These are phyloP conservation scores for Nakazawaea pomicola DNA, from an alignment of 805 yeast genomes.

Conservation along the genomic window DNA sequence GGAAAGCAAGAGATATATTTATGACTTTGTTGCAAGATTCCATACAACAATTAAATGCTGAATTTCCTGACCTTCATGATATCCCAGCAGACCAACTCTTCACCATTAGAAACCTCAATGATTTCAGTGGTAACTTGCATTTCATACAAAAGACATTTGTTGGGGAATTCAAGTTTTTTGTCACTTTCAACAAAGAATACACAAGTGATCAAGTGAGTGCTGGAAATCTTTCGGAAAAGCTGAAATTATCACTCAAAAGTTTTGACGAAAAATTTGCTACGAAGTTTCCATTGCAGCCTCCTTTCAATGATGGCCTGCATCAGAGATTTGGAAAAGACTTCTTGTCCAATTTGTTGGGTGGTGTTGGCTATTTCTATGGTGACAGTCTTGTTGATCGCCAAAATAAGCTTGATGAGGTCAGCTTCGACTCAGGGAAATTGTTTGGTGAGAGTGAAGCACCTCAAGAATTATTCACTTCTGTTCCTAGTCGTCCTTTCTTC, in stretches of 20 bases:
- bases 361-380: slow-evolving; percentile 85
- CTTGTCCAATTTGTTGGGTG: slow-evolving; percentile 81
- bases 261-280: slow-evolving; percentile 50
- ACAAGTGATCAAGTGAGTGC: slow-evolving; percentile 35
- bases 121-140: slow-evolving; percentile 73
- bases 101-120: slow-evolving; percentile 51
- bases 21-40: slow-evolving; percentile 67
- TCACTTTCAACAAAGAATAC: slow-evolving; percentile 48
- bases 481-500: slow-evolving; percentile 90
- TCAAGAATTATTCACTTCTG: slow-evolving; percentile 67
- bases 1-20: slow-evolving; percentile 79
- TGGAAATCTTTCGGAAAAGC: slow-evolving; percentile 30
- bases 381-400: slow-evolving; percentile 74
- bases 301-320: slow-evolving; percentile 43
- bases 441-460: slow-evolving; percentile 71
- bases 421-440: slow-evolving; percentile 46
- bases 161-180: slow-evolving; percentile 72
- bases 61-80: slow-evolving; percentile 18
- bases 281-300: slow-evolving; percentile 47
- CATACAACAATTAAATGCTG: slow-evolving; percentile 38
- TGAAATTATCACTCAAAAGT: slow-evolving; percentile 26
- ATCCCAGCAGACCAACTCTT: slow-evolving; percentile 47
- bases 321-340: slow-evolving; percentile 67
- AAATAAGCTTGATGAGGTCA: slow-evolving; percentile 63
- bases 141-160: slow-evolving; percentile 69